phyloP scores from a whole-genome alignment of 2,329 filamentous ascomycete genomes.

The Colletotrichum scovillei region DNA sequence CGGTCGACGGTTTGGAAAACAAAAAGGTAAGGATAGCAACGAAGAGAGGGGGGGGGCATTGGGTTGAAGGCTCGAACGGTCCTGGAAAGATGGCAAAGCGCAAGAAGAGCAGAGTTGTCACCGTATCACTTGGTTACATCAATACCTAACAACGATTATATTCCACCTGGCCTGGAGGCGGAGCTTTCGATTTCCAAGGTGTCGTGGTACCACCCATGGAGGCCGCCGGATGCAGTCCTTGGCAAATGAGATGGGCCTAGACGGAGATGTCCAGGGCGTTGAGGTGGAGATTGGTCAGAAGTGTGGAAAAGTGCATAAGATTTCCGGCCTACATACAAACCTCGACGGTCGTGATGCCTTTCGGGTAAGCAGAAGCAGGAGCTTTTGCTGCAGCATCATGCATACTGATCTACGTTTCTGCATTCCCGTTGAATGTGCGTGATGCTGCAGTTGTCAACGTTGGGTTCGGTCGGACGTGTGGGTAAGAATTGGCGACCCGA shows the following conservation, averaged over 20 bases:
- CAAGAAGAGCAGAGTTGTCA: conserved; percentile 27
- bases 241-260: neutral
- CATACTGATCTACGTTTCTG: neutral
- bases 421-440: neutral
- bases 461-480: neutral
- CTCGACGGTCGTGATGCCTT: neutral
- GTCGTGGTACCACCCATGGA: neutral
- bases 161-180: neutral
- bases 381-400: neutral
- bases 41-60: neutral
- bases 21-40: conserved; percentile 19
- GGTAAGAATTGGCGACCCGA: neutral
- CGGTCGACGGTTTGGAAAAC: conserved; percentile 31
- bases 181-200: no score
- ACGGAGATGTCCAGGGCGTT: neutral
- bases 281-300: neutral
- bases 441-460: neutral
- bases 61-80: conserved; percentile 17
- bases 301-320: neutral
- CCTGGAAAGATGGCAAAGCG: conserved; percentile 28
- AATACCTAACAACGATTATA: conserved; percentile 36
- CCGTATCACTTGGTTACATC: conserved; percentile 34
- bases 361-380: neutral
- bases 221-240: neutral
- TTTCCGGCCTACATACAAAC: no score